Evolutionary conservation across 1,284 basidiomycete genomes (phyloP).

Genomic region (Puccinia triticina): DNA sequence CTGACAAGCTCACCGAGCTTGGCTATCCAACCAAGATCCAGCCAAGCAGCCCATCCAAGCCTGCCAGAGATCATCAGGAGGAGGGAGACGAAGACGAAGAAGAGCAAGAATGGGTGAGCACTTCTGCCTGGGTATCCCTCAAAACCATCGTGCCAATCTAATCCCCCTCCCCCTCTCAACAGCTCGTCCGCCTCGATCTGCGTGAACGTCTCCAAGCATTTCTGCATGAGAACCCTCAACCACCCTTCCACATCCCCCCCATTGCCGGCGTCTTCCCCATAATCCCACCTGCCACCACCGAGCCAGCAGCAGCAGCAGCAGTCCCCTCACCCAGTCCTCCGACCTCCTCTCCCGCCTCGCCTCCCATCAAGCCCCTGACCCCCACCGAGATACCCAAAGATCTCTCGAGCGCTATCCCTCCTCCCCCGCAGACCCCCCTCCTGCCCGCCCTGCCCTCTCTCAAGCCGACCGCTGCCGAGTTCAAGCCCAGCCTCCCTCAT

Average conservation of each 20-base stretch:
- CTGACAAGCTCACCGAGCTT: slow-evolving; percentile 33
- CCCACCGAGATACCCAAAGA: slow-evolving; percentile 25
- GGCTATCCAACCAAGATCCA: slow-evolving; percentile 37
- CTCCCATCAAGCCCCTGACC: background rate
- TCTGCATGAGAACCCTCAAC: slow-evolving; percentile 22
- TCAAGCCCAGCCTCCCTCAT: slow-evolving; percentile 32
- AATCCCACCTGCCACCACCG: background rate
- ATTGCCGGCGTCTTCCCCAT: slow-evolving; percentile 42
- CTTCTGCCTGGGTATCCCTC: background rate
- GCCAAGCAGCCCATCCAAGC: slow-evolving; percentile 2
- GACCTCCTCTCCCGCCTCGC: background rate
- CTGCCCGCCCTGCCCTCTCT: slow-evolving; percentile 17
- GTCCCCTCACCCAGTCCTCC: background rate
- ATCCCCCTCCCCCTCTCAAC: background rate
- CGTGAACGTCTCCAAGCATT: slow-evolving; percentile 22
- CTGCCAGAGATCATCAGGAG: background rate
- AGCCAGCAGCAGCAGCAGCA: background rate
- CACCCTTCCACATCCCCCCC: slow-evolving; percentile 18
- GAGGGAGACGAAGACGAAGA: slow-evolving; percentile 6
- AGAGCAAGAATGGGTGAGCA: slow-evolving; percentile 26
- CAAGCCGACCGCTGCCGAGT: slow-evolving; percentile 48
- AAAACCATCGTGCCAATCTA: background rate
- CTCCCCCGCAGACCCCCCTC: background rate
- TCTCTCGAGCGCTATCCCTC: slow-evolving; percentile 25
- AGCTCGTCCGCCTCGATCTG: slow-evolving; percentile 19